Evolutionary conservation across 1,284 basidiomycete species (phyloP).

Genomic region (Wolfiporia cocos): DNA sequence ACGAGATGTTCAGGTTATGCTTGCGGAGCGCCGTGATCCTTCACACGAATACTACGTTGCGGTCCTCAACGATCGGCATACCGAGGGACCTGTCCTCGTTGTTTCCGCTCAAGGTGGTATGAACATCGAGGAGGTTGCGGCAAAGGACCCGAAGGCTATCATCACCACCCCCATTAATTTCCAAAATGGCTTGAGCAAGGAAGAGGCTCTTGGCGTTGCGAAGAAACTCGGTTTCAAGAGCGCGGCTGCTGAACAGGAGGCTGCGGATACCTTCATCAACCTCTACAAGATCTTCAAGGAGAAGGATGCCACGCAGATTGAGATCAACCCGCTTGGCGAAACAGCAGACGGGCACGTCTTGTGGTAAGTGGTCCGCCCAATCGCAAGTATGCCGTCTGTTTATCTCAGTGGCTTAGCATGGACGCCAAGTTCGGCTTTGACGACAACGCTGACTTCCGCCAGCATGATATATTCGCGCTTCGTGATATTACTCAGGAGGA

Average conservation of each 20-base stretch:
- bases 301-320: constrained; percentile 99
- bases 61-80: constrained; percentile 90
- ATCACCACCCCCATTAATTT: constrained; percentile 94
- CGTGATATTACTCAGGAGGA: constrained; percentile 96
- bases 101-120: constrained; percentile 93
- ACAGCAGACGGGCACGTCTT: constrained; percentile 90
- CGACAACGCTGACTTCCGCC: constrained; percentile 98
- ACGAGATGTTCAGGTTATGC: constrained; percentile 73
- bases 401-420: constrained; percentile 59
- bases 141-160: constrained; percentile 92
- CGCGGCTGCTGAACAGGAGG: constrained; percentile 67
- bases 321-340: constrained; percentile 99
- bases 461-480: constrained; percentile 85
- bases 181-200: constrained; percentile 74
- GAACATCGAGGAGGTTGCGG: constrained; percentile 99
- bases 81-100: constrained; percentile 90
- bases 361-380: constrained; percentile 48
- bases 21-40: constrained; percentile 92
- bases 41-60: constrained; percentile 99
- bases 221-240: constrained; percentile 88
- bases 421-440: constrained; percentile 99
- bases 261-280: constrained; percentile 92
- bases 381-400: neutral
- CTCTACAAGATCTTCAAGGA: constrained; percentile 98
- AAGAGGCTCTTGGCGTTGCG: constrained; percentile 76